These are phyloP conservation scores for Tetradesmus lagerheimii DNA, from an alignment of 139 green algal species.

Conservation along the genomic window DNA sequence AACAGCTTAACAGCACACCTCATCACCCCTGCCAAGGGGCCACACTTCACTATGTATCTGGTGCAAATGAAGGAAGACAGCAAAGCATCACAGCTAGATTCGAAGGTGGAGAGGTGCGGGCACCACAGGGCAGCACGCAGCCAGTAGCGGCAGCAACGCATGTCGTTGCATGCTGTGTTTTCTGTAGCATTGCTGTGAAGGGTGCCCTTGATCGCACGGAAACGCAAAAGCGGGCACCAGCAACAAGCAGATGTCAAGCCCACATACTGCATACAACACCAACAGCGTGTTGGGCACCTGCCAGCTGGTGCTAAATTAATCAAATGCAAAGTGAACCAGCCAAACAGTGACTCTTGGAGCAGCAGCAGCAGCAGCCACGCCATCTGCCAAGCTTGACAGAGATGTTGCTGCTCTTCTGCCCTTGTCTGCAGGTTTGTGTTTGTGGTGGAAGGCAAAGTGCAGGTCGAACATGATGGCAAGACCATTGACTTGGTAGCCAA, in stretches of 20 bases:
- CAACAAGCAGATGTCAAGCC: background rate
- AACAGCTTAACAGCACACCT: slow-evolving; percentile 82
- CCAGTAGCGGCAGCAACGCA: background rate
- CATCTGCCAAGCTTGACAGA: background rate
- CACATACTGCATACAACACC: background rate
- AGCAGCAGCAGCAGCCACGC: background rate
- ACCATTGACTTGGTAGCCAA: slow-evolving; percentile 64
- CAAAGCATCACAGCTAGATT: background rate
- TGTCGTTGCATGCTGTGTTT: no score
- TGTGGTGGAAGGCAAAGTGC: slow-evolving; percentile 76
- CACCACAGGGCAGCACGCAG: background rate
- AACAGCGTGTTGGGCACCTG: background rate
- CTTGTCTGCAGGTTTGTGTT: slow-evolving; percentile 74
- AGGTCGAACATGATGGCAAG: slow-evolving; percentile 53
- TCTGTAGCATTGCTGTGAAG: background rate
- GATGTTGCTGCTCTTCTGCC: background rate
- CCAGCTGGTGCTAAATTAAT: background rate
- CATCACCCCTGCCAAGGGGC: slow-evolving; percentile 80
- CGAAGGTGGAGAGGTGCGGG: slow-evolving; percentile 1
- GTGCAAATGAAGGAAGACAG: slow-evolving; percentile 68
- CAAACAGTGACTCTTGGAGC: no score
- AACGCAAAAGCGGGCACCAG: background rate
- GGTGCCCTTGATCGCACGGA: background rate
- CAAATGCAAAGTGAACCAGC: background rate
- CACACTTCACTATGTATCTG: slow-evolving; percentile 94